These are phyloP conservation scores for Meripilus lineatus DNA, from an alignment of 1,284 basidiomycete species.

Conservation along the genomic window DNA sequence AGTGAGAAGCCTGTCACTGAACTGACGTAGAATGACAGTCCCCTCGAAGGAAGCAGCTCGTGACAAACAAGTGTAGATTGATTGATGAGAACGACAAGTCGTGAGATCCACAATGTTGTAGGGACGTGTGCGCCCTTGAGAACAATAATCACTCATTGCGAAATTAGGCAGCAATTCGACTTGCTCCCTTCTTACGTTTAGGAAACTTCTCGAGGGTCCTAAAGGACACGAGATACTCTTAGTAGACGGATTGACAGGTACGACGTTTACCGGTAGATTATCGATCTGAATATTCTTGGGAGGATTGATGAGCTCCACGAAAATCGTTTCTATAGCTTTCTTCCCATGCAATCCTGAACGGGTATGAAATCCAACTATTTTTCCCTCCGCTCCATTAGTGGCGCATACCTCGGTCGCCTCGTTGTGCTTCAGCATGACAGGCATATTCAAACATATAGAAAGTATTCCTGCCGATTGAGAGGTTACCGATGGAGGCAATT, in stretches of 20 bases:
- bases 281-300: conserved; percentile 25
- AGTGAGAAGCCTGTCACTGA: no score
- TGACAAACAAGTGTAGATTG: conserved; percentile 34
- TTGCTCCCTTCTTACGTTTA: conserved; percentile 26
- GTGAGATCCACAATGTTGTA: conserved; percentile 31
- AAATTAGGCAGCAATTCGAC: conserved; percentile 34
- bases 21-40: conserved; percentile 32
- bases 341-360: conserved; percentile 10
- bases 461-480: conserved; percentile 26
- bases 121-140: conserved; percentile 38
- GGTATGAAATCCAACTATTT: conserved; percentile 28
- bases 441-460: conserved; percentile 33
- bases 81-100: conserved; percentile 25
- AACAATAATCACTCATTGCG: conserved; percentile 37
- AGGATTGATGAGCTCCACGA: conserved; percentile 30
- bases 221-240: conserved; percentile 16
- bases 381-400: no score
- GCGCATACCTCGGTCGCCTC: conserved; percentile 32
- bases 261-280: conserved; percentile 33
- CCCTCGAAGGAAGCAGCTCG: conserved; percentile 23
- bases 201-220: conserved; percentile 21
- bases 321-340: conserved; percentile 27
- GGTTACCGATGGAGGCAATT: conserved; percentile 16
- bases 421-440: conserved; percentile 34
- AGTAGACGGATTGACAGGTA: conserved; percentile 25